phyloP scores from a whole-genome alignment of 2,329 filamentous ascomycete genomes.

The Dothideomycetes sp. region DNA sequence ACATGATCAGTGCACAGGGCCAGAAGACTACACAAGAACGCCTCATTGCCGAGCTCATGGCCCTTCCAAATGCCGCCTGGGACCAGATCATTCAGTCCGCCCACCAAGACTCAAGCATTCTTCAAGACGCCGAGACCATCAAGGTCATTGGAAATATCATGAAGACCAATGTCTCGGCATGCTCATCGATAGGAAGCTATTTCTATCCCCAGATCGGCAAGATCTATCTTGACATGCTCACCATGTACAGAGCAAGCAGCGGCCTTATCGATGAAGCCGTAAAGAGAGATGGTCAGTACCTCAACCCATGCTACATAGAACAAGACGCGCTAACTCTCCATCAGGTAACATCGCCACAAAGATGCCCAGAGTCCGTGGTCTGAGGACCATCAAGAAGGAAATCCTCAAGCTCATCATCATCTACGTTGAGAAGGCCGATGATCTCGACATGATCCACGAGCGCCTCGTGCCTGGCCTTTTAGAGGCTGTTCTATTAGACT shows the following conservation, averaged over 20 bases:
- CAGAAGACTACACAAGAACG: slow-evolving; percentile 91
- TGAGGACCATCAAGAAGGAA: slow-evolving; percentile 98
- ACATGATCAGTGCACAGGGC: slow-evolving; percentile 97
- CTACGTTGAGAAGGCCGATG: slow-evolving; percentile 96
- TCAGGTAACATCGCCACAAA: slow-evolving; percentile 84
- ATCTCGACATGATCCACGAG: slow-evolving; percentile 80
- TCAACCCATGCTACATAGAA: slow-evolving; percentile 1
- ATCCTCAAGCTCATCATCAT: slow-evolving; percentile 97
- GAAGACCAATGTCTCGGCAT: slow-evolving; percentile 99
- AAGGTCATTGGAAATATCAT: slow-evolving; percentile 99
- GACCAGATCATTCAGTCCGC: slow-evolving; percentile 86
- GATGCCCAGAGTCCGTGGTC: slow-evolving; percentile 88
- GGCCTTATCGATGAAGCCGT: slow-evolving; percentile 91
- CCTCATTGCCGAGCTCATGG: slow-evolving; percentile 84
- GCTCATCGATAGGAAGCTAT: slow-evolving; percentile 89
- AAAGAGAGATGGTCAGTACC: slow-evolving; percentile 58
- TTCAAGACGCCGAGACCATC: slow-evolving; percentile 90
- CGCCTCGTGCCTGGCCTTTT: slow-evolving; percentile 94
- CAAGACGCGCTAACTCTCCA: slow-evolving; percentile 23
- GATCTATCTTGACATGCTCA: slow-evolving; percentile 97
- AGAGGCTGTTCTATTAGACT: slow-evolving; percentile 88
- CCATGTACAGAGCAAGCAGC: slow-evolving; percentile 98
- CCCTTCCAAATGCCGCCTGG: slow-evolving; percentile 86
- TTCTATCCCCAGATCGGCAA: slow-evolving; percentile 97
- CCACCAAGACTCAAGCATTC: slow-evolving; percentile 69